Evolutionary conservation across 257 asterid species (phyloP).

Genomic region (Solanum lycopersicoides): DNA sequence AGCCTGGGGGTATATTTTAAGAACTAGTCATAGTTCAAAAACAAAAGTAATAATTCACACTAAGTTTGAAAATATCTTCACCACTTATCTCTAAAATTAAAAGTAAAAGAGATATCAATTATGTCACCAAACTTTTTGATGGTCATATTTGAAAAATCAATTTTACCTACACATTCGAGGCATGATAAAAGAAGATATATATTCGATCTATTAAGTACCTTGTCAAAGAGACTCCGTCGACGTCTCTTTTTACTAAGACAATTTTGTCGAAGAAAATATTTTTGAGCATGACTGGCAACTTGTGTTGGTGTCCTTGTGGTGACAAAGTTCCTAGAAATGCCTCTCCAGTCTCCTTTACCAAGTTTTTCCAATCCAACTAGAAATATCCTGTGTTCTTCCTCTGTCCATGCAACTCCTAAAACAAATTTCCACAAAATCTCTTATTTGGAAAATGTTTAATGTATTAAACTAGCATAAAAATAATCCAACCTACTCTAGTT

Average conservation of each 20-base stretch:
- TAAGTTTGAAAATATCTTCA: not conserved
- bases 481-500: not conserved
- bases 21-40: not conserved
- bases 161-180: not conserved
- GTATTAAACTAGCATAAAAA: not conserved
- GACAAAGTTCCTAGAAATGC: constrained; percentile 20
- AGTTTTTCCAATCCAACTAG: constrained; percentile 19
- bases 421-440: not conserved
- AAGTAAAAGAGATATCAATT: not conserved
- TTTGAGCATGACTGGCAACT: constrained; percentile 33
- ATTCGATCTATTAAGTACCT: not conserved
- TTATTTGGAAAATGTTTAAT: not conserved
- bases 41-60: not conserved
- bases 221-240: constrained; percentile 14
- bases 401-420: constrained; percentile 21
- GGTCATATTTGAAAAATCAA: not conserved
- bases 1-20: not conserved
- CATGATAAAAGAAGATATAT: not conserved
- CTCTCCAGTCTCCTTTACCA: constrained; percentile 31
- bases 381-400: constrained; percentile 20
- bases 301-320: constrained; percentile 25
- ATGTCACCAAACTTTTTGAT: not conserved
- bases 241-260: not conserved
- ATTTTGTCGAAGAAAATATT: constrained; percentile 17
- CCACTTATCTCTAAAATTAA: not conserved